Base-by-base conservation (phyloP, 352 stramenopile genomes). In the Phytophthora fragariae region DNA sequence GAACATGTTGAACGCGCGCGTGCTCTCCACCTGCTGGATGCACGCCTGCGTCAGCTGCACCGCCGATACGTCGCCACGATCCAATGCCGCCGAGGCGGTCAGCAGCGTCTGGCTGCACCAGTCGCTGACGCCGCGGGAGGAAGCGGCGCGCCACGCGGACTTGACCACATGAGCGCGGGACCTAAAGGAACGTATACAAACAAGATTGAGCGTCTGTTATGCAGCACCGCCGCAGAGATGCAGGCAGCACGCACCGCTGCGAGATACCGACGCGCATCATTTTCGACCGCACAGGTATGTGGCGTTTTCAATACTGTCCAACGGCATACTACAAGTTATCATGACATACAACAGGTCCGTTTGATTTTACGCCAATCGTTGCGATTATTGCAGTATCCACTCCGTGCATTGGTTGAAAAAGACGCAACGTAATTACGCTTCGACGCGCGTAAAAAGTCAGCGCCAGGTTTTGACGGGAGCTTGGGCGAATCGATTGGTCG, bases 1-100 rank as follows among this genome's bases (percentile, higher is more conserved):
- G 68, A 94, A 94, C 83, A 94, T 93, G 73, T 97, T 97, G 54
- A 94, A 79, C 39, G 62, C 49, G 10, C 76, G 72, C n/a, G 87
- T 93, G 11, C 74, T 74, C 46, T 95, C 81, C 56, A 95, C 86
- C 54, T 96, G 89, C 11, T 88, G 65, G 35, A 94, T 92, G 68
- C 89, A 96, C 19, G 73, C 79, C 63, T 86, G 64, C 14, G 88
- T 92, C 21, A 96, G 79, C 69, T 90, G 65, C 44, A 90, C 77
- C 2, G 88, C 76, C 24, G 88, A 90, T 35, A 92, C 75, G 9
- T 85, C 57, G 31, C 80, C 78, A 47, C 70, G 64, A 14, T 72
- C 50, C 17, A 96, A 78, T 31, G 89, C 86, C 5, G 75, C 59
- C 12, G 88, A 77, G 0, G 76, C 86, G 14, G 85, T 74, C 12